phyloP scores from a whole-genome alignment of 2,329 filamentous ascomycete genomes.

The Bretziella fagacearum region DNA sequence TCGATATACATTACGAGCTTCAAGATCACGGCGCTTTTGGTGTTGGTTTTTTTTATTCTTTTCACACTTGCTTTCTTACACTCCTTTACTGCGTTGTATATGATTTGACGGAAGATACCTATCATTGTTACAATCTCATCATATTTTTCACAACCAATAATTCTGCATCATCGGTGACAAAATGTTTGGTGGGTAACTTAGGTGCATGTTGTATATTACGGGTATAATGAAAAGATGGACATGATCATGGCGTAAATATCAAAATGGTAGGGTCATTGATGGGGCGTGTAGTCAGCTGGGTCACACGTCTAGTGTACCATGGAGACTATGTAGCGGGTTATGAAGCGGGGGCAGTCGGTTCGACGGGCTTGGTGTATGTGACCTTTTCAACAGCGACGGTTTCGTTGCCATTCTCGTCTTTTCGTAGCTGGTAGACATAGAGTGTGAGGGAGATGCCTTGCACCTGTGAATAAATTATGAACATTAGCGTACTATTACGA shows the following conservation, averaged over 20 bases:
- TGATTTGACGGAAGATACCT: slow-evolving; percentile 11
- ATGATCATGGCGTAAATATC: slow-evolving; percentile 6
- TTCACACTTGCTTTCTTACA: slow-evolving; percentile 3
- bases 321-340: too few relatives aligned
- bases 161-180: background rate
- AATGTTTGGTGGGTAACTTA: background rate
- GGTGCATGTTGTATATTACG: slow-evolving; percentile 9
- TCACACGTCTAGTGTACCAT: background rate
- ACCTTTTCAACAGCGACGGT: slow-evolving; percentile 75
- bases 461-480: slow-evolving; percentile 36
- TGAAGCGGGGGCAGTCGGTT: slow-evolving; percentile 37
- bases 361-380: slow-evolving; percentile 63
- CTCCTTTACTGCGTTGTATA: slow-evolving; percentile 7
- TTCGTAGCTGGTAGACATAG: slow-evolving; percentile 80
- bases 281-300: background rate
- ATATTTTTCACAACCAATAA: slow-evolving; percentile 4
- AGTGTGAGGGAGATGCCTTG: slow-evolving; percentile 92
- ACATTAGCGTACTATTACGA: background rate
- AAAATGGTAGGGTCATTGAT: slow-evolving; percentile 19
- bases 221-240: slow-evolving; percentile 12
- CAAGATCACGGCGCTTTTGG: slow-evolving; percentile 1
- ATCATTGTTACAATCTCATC: slow-evolving; percentile 8
- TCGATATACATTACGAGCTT: background rate
- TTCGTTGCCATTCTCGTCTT: slow-evolving; percentile 58
- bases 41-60: slow-evolving; percentile 5